phyloP scores from a whole-genome alignment of 257 asterid species.

The Galeopsis tetrahit region DNA sequence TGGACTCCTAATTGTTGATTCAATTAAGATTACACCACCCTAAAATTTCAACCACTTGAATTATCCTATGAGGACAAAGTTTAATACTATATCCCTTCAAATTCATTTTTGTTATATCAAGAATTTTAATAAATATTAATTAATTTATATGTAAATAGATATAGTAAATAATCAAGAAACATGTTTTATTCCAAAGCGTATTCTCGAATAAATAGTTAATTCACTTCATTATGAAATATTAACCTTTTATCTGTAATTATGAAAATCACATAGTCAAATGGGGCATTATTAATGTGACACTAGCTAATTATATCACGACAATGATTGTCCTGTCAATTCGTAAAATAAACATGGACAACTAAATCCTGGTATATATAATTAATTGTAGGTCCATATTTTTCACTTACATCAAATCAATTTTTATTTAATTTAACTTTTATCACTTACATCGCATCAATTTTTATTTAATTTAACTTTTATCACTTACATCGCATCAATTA shows the following conservation, averaged over 20 bases:
- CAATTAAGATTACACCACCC: too few relatives aligned
- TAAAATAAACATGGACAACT: conserved; percentile 13
- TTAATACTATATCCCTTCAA: too few relatives aligned
- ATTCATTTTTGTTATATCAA: too few relatives aligned
- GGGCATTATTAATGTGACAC: conserved; percentile 36
- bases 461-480: conserved; percentile 9
- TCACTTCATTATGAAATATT: background rate
- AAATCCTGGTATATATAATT: conserved; percentile 3
- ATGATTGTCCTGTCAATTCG: conserved; percentile 25
- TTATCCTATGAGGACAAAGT: too few relatives aligned
- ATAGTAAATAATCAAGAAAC: too few relatives aligned
- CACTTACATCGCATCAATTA: conserved; percentile 58
- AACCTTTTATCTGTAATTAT: background rate
- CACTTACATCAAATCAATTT: conserved; percentile 57
- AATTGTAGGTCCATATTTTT: conserved; percentile 39
- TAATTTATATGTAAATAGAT: too few relatives aligned
- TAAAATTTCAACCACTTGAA: too few relatives aligned
- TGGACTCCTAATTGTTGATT: too few relatives aligned
- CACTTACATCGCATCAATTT: conserved; percentile 48
- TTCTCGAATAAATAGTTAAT: too few relatives aligned
- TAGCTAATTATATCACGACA: conserved; percentile 18
- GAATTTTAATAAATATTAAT: too few relatives aligned
- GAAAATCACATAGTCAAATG: conserved; percentile 21
- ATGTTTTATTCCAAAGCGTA: too few relatives aligned
- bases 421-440: too few relatives aligned